Conservation (phyloP, 805 yeast species). For the Suhomyces sp. region DNA sequence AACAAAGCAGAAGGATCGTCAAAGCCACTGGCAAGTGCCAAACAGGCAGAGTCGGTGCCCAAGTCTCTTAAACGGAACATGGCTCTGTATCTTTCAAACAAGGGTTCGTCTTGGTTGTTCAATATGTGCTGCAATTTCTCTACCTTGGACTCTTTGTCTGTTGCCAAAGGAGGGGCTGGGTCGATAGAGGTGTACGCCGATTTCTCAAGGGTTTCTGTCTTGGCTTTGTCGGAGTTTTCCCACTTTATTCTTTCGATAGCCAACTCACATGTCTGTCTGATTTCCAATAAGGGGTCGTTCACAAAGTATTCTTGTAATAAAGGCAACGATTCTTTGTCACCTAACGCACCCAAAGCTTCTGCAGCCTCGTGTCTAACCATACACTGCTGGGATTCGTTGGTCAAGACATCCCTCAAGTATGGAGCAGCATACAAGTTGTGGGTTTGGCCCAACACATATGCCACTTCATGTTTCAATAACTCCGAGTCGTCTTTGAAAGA, state of each 20-base stretch:
- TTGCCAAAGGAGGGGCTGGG: slow-evolving; percentile 97
- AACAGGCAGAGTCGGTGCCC: slow-evolving; percentile 88
- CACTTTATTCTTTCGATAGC: slow-evolving; percentile 94
- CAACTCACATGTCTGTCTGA: slow-evolving; percentile 95
- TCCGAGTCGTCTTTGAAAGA: slow-evolving; percentile 82
- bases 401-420: slow-evolving; percentile 66
- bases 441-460: slow-evolving; percentile 95
- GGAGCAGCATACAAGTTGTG: slow-evolving; percentile 78
- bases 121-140: slow-evolving; percentile 63
- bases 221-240: slow-evolving; percentile 70
- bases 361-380: slow-evolving; percentile 99
- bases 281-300: slow-evolving; percentile 81
- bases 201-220: slow-evolving; percentile 66
- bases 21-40: slow-evolving; percentile 88
- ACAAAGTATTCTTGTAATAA: slow-evolving; percentile 60
- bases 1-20: slow-evolving; percentile 88
- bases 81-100: slow-evolving; percentile 95
- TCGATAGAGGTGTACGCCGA: slow-evolving; percentile 86
- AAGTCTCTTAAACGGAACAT: slow-evolving; percentile 97
- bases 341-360: slow-evolving; percentile 96
- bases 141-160: slow-evolving; percentile 51
- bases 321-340: slow-evolving; percentile 69
- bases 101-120: slow-evolving; percentile 71
- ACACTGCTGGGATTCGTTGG: slow-evolving; percentile 65
- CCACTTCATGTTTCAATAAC: slow-evolving; percentile 93